Conservation (phyloP, 352 stramenopile genomes). For the Globisporangium acanthophoron region DNA sequence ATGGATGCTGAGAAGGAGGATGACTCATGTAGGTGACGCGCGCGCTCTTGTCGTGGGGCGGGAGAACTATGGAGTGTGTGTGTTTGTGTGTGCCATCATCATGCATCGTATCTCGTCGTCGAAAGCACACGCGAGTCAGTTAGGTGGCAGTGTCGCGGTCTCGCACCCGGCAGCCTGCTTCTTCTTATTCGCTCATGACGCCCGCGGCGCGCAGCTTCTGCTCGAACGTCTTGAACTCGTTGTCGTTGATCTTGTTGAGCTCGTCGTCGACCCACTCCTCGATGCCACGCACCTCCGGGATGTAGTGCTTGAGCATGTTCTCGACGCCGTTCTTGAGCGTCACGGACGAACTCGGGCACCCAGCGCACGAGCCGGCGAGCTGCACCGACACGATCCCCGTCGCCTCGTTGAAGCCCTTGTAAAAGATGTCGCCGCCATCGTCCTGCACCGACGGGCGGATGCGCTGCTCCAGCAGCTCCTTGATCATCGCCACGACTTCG, state of each 20-base stretch:
- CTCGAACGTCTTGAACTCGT: slow-evolving; percentile 82
- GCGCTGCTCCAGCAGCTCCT: slow-evolving; percentile 97
- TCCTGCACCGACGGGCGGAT: slow-evolving; percentile 99
- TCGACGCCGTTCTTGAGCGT: slow-evolving; percentile 99
- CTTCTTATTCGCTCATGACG: slow-evolving; percentile 64
- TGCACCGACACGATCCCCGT: slow-evolving; percentile 89
- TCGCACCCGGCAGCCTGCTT: neutral
- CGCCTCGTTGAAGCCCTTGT: slow-evolving; percentile 94
- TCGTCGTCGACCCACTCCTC: slow-evolving; percentile 78
- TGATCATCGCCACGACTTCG: slow-evolving; percentile 99
- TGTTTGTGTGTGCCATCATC: too few species aligned
- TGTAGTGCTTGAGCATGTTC: slow-evolving; percentile 99
- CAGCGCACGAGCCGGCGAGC: slow-evolving; percentile 95
- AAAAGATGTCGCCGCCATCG: slow-evolving; percentile 99
- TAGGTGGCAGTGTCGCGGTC: too few species aligned
- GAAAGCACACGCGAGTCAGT: too few species aligned
- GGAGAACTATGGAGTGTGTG: too few species aligned
- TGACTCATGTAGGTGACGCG: too few species aligned
- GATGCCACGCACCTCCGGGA: slow-evolving; percentile 94
- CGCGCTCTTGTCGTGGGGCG: too few species aligned
- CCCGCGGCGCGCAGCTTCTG: slow-evolving; percentile 75
- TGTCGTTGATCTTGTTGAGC: slow-evolving; percentile 69
- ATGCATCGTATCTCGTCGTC: neutral
- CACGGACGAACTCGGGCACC: slow-evolving; percentile 96
- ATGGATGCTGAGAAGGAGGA: too few species aligned